Evolutionary conservation across 2,329 filamentous ascomycete genomes (phyloP).

Genomic region (Fusarium poae): DNA sequence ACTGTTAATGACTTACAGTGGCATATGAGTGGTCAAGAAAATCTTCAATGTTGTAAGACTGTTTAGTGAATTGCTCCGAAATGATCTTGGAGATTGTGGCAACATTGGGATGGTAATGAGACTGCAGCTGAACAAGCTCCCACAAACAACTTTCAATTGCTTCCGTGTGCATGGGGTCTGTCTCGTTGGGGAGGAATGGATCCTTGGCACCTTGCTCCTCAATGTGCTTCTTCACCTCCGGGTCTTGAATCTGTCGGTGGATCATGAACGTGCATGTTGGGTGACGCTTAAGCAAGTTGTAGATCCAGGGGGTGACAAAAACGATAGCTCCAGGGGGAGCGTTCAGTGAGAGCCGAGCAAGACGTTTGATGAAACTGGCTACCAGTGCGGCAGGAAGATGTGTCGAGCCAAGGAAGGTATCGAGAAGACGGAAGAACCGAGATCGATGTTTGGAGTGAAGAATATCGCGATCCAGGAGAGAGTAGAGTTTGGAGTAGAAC

Average conservation of each 20-base stretch:
- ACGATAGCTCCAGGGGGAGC: slow-evolving; percentile 92
- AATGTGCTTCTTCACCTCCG: slow-evolving; percentile 69
- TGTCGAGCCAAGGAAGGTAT: slow-evolving; percentile 89
- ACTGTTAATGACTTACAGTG: slow-evolving; percentile 68
- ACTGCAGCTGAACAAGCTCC: slow-evolving; percentile 92
- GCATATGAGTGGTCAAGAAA: slow-evolving; percentile 95
- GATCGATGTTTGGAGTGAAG: slow-evolving; percentile 95
- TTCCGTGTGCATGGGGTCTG: slow-evolving; percentile 84
- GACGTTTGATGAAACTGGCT: slow-evolving; percentile 95
- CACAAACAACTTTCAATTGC: slow-evolving; percentile 95
- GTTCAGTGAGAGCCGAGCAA: slow-evolving; percentile 85
- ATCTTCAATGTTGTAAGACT: slow-evolving; percentile 94
- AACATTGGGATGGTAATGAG: slow-evolving; percentile 97
- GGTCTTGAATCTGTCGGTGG: slow-evolving; percentile 77
- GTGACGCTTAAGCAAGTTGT: slow-evolving; percentile 92
- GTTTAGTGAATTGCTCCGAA: slow-evolving; percentile 96
- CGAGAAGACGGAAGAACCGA: slow-evolving; percentile 90
- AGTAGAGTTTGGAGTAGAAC: slow-evolving; percentile 95
- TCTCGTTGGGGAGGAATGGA: slow-evolving; percentile 80
- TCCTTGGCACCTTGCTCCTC: slow-evolving; percentile 74
- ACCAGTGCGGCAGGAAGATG: slow-evolving; percentile 93
- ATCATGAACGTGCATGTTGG: slow-evolving; percentile 96
- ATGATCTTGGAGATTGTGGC: slow-evolving; percentile 94
- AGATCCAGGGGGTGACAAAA: slow-evolving; percentile 89
- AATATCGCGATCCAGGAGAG: slow-evolving; percentile 85